phyloP scores from a whole-genome alignment of 2,329 filamentous ascomycete species.

The Fusarium dimerum region DNA sequence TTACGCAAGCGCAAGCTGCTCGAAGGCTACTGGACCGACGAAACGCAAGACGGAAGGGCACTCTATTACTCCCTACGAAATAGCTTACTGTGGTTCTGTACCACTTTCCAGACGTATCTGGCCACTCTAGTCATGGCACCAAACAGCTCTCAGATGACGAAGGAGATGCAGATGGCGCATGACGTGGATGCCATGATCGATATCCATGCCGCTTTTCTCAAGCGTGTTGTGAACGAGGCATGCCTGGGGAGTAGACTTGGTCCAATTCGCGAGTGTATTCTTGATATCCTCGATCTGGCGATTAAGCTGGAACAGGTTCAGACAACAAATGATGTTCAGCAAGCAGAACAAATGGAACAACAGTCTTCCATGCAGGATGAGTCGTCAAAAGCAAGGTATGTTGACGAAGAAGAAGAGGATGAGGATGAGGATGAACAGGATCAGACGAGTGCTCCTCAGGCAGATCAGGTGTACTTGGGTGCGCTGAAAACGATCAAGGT shows the following conservation, averaged over 20 bases:
- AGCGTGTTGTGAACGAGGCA: constrained; percentile 64
- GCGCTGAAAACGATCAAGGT: constrained; percentile 57
- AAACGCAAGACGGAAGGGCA: constrained; percentile 44
- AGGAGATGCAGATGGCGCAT: constrained; percentile 57
- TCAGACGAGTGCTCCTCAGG: constrained; percentile 2
- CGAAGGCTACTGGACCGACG: constrained; percentile 40
- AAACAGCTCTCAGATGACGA: constrained; percentile 56
- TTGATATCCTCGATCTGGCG: constrained; percentile 76
- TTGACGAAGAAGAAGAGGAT: constrained; percentile 30
- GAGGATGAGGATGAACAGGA: constrained; percentile 35
- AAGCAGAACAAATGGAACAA: constrained; percentile 32
- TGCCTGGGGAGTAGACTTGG: constrained; percentile 68
- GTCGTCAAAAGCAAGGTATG: constrained; percentile 28
- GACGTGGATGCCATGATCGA: constrained; percentile 82
- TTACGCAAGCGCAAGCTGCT: constrained; percentile 58
- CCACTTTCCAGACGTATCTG: constrained; percentile 73
- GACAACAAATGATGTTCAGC: constrained; percentile 37
- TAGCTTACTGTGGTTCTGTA: constrained; percentile 76
- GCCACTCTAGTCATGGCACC: constrained; percentile 70
- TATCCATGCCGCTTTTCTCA: constrained; percentile 65
- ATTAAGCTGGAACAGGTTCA: constrained; percentile 68
- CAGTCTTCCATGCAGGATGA: constrained; percentile 34
- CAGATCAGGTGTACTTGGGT: constrained; percentile 48
- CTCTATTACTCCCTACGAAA: constrained; percentile 64
- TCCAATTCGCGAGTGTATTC: constrained; percentile 70